phyloP scores from a whole-genome alignment of 139 green algal species.

The Chlorella sorokiniana region DNA sequence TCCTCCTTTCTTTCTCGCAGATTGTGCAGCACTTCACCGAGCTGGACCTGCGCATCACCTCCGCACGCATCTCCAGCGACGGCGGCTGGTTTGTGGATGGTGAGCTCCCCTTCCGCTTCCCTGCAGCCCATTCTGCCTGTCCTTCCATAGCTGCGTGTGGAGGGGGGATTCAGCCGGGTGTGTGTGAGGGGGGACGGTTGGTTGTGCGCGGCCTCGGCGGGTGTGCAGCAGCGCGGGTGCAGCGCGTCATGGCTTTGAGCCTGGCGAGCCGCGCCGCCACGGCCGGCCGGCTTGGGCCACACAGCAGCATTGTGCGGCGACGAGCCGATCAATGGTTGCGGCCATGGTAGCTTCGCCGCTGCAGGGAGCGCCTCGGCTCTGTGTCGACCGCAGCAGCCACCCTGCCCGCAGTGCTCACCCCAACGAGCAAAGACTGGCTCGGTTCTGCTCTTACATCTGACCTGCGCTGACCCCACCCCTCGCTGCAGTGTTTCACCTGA shows the following conservation, averaged over 20 bases:
- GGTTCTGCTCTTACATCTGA: too few relatives aligned
- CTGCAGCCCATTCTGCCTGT: neutral
- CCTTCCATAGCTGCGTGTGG: neutral
- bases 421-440: too few relatives aligned
- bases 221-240: too few relatives aligned
- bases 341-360: neutral
- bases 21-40: slow-evolving; percentile 97
- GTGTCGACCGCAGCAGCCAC: neutral
- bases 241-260: too few relatives aligned
- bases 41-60: slow-evolving; percentile 83
- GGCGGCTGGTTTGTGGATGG: slow-evolving; percentile 98
- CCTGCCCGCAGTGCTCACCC: neutral
- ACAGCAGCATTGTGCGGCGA: too few relatives aligned
- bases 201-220: too few relatives aligned
- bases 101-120: slow-evolving; percentile 36
- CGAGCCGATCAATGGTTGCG: too few relatives aligned
- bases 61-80: slow-evolving; percentile 87
- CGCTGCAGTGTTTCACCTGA: slow-evolving; percentile 87
- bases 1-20: slow-evolving; percentile 43
- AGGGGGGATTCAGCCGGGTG: too few relatives aligned
- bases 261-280: too few relatives aligned
- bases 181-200: too few relatives aligned
- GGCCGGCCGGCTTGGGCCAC: too few relatives aligned
- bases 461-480: neutral
- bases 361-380: neutral